phyloP scores from a whole-genome alignment of 257 asterid genomes.

The Solanum etuberosum region DNA sequence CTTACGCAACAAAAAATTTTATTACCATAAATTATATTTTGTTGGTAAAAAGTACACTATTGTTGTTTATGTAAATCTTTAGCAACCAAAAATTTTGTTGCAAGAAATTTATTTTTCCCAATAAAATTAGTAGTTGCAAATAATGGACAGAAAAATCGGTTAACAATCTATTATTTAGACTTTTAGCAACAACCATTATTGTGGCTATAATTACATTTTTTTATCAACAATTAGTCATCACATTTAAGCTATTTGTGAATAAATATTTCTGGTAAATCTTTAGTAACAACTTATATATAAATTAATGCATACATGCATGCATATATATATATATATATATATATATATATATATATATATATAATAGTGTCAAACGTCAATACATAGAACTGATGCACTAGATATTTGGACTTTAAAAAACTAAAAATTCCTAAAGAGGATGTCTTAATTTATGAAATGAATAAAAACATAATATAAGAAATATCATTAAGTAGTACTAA shows the following conservation, averaged over 20 bases:
- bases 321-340: too few relatives aligned
- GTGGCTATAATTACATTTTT: neutral
- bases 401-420: too few relatives aligned
- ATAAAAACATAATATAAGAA: too few relatives aligned
- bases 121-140: neutral
- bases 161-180: neutral
- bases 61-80: neutral
- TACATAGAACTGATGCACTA: too few relatives aligned
- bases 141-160: neutral
- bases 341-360: too few relatives aligned
- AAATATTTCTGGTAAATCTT: neutral
- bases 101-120: neutral
- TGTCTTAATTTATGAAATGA: too few relatives aligned
- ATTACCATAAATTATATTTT: neutral
- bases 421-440: neutral
- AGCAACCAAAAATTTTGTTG: neutral
- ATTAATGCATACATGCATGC: neutral
- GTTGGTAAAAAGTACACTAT: neutral
- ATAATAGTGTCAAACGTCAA: too few relatives aligned
- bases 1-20: neutral
- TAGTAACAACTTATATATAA: neutral
- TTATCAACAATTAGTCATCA: neutral
- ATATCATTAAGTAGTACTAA: neutral
- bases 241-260: neutral
- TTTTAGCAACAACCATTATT: neutral